Evolutionary conservation across 2,329 filamentous ascomycete species (phyloP).

Genomic region (Amauroascus verrucosus): DNA sequence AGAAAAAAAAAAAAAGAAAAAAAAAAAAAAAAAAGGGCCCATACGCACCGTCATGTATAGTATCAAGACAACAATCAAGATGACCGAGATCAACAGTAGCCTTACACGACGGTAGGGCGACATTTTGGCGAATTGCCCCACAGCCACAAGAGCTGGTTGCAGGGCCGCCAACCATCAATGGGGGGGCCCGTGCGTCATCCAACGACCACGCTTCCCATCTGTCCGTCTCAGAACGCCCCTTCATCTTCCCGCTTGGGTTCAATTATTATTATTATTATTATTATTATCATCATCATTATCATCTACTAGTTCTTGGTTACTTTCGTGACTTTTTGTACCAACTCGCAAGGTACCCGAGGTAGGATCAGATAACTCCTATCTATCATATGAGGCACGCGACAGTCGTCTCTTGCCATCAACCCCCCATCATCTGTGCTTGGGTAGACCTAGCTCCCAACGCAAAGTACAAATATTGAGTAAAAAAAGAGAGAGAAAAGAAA

Average conservation of each 20-base stretch:
- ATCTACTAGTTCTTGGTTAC: too few relatives aligned
- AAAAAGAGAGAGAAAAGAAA: background rate
- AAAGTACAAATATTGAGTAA: too few relatives aligned
- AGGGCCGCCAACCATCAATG: background rate
- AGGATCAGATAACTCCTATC: too few relatives aligned
- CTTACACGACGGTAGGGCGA: constrained; percentile 60
- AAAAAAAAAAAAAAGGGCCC: too few relatives aligned
- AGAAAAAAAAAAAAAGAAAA: background rate
- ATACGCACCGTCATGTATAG: constrained; percentile 62
- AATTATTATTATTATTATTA: too few relatives aligned
- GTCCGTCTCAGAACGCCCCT: too few relatives aligned
- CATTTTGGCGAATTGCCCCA: constrained; percentile 38
- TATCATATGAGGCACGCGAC: constrained; percentile 2
- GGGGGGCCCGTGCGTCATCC: background rate
- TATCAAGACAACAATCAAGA: constrained; percentile 55
- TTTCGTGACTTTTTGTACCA: too few relatives aligned
- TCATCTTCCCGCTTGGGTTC: too few relatives aligned
- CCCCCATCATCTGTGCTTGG: background rate
- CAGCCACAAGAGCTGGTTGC: background rate
- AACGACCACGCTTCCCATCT: background rate
- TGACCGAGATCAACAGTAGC: constrained; percentile 52
- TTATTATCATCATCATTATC: too few relatives aligned
- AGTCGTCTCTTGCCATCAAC: background rate
- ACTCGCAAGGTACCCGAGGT: too few relatives aligned
- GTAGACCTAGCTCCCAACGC: too few relatives aligned